phyloP scores from a whole-genome alignment of 2,329 filamentous ascomycete species.

The Gnomoniopsis sp. region DNA sequence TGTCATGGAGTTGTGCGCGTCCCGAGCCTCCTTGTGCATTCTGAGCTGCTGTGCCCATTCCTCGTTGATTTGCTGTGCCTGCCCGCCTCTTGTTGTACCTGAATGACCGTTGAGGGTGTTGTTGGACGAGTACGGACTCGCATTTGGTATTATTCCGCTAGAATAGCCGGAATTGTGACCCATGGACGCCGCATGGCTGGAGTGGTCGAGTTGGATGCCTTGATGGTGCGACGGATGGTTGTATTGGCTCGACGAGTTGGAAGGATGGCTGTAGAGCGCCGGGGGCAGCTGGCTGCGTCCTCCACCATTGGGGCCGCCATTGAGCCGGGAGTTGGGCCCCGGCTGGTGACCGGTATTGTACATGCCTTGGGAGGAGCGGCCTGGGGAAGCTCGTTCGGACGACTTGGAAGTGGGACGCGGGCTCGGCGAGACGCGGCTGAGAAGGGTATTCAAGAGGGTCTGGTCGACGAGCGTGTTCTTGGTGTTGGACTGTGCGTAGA shows the following conservation, averaged over 20 bases:
- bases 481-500: conserved; percentile 52
- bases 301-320: conserved; percentile 62
- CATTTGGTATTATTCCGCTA: conserved; percentile 61
- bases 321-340: conserved; percentile 73
- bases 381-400: conserved; percentile 26
- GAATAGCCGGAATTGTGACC: conserved; percentile 60
- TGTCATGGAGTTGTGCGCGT: conserved; percentile 67
- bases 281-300: conserved; percentile 39
- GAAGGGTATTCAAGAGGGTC: conserved; percentile 29
- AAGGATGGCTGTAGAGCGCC: conserved; percentile 69
- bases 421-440: conserved; percentile 30
- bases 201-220: conserved; percentile 56
- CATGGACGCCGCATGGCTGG: conserved; percentile 52
- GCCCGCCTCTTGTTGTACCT: conserved; percentile 43
- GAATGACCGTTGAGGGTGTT: conserved; percentile 57
- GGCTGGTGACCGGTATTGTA: conserved; percentile 71
- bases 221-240: conserved; percentile 64
- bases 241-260: conserved; percentile 58
- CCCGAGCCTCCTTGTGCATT: conserved; percentile 73
- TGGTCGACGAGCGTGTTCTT: conserved; percentile 37
- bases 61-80: conserved; percentile 53
- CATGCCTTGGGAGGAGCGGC: conserved; percentile 52
- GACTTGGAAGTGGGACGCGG: conserved; percentile 27
- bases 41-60: conserved; percentile 90
- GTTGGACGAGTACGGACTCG: conserved; percentile 55